Conservation (phyloP, 352 stramenopile genomes). For the Phytopythium boreale region DNA sequence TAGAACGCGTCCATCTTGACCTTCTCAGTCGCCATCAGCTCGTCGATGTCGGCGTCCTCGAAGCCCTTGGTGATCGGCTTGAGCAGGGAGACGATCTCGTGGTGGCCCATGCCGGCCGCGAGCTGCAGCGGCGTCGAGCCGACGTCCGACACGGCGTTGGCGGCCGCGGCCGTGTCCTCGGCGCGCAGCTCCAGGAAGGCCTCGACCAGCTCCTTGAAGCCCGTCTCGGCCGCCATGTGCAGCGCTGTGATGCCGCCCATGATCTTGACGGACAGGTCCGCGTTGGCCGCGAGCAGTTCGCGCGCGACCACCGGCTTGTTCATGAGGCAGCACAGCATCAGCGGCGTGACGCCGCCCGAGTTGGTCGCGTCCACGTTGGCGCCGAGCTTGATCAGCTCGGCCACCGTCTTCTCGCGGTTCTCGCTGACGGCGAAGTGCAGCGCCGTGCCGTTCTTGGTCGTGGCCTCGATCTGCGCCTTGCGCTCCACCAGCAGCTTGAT, state of each 20-base stretch:
- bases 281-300: conserved; percentile 45
- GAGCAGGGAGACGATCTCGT: conserved; percentile 57
- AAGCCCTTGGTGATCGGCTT: conserved; percentile 64
- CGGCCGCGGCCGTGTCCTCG: conserved; percentile 43
- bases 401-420: conserved; percentile 73
- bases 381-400: conserved; percentile 49
- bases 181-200: conserved; percentile 45
- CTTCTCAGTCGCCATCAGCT: conserved; percentile 63
- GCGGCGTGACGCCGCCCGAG: conserved; percentile 61
- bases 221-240: conserved; percentile 76
- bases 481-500: conserved; percentile 55
- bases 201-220: conserved; percentile 56
- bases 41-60: conserved; percentile 44
- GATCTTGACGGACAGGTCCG: conserved; percentile 52
- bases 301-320: conserved; percentile 66
- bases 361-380: conserved; percentile 70
- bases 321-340: conserved; percentile 77
- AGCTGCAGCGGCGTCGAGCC: conserved; percentile 70
- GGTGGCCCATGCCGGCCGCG: conserved; percentile 68
- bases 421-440: conserved; percentile 84
- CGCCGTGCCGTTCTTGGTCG: conserved; percentile 67
- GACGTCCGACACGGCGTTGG: conserved; percentile 57
- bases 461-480: conserved; percentile 50
- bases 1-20: conserved; percentile 58
- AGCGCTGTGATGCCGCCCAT: conserved; percentile 63